Base-by-base conservation (phyloP, 352 stramenopile species). In the Phytophthora constricta region DNA sequence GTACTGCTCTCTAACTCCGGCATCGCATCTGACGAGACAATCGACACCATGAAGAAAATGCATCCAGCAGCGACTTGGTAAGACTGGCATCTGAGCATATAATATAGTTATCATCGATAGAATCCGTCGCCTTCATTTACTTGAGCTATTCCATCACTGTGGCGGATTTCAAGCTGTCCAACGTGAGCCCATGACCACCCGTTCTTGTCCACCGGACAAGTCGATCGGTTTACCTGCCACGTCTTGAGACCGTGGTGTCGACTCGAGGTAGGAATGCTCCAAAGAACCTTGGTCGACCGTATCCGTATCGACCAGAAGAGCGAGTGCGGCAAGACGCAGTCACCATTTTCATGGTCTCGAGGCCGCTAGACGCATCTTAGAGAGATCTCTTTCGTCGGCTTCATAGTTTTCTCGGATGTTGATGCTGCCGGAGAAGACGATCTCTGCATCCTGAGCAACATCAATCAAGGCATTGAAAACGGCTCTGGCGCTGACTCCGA, bases 251-350 rank as follows among this genome's bases (percentile, higher is more conserved):
- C 7, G 31, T 37, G 31, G 31, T 37, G 70, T 84, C 16, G 70
- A 82, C 47, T 68, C 70, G 16, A 37, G 7, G 31, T 11, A 37
- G 31, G 7, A 37, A 37, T 13, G 31, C 13, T 37, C 31, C n/a
- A n/a, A n/a, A n/a, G n/a, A n/a, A n/a, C n/a, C n/a, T n/a, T n/a
- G 78, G 84, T 49, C 70, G 77, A 7, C 43, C 82, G 48, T 70
- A 82, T n/a, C 75, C 75, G 5, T 82, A 79, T 51, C 62, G 58
- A 0, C 62, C 75, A 1, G 14, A 65, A 11, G 63, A 80, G 20
- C 68, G 72, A 3, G 45, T 58, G n/a, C 59, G n/a, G n/a, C n/a
- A n/a, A n/a, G 61, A 34, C 64, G 74, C 76, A 5, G 76, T 58
- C 7, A 74, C 64, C 1, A 45, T 72, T 8, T 72, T 72, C 50